Evolutionary conservation across 208 protist species (phyloP), one percentile per base, ranked within the genome.

Genomic region (Novymonas esmeraldas): DNA sequence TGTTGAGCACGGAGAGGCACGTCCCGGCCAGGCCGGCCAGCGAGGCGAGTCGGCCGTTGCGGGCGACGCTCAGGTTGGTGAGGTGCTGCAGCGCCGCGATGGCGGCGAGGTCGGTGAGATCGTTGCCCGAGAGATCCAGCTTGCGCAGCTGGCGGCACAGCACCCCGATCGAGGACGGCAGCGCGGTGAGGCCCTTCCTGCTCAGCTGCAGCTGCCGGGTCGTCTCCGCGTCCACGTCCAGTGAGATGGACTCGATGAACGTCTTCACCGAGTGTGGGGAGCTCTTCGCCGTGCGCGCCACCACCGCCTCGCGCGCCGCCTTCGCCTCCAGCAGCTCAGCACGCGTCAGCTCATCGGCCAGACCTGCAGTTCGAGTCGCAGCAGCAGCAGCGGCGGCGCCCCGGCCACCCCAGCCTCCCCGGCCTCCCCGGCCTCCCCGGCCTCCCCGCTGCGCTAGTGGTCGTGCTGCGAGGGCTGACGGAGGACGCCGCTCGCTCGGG

Each of bases 181-280:
- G 65, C 1, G 64, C 38, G 2, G 46, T 64, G 16, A 96, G 46
- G 1, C 60, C 68, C 59, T 89, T 89, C 22, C 64, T 64, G 20
- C 73, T 64, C 22, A 94, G 48, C 11, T 70, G 28, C 22, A 96
- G 69, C 55, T 87, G 79, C 11, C 82, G 76, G 0, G 82, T 73
- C n/a, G 59, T 65, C 39, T 92, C 87, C 14, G 92, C 56, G 50
- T 94, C 84, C 13, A 93, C 62, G 51, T 96, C 88, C 20, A 96
- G 70, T 11, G 91, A 85, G 38, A 96, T 86, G 5, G 83, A 64
- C 42, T 90, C 71, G 18, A 86, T 49, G 64, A 96, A 89, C 29
- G 73, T 66, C 49, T 75, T 70, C 11, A 46, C 67, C 2, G 55
- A 6, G 6, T 45, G 20, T 1, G 59, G 69, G 22, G 55, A 67